Evolutionary conservation across 1,284 basidiomycete genomes (phyloP), one percentile per base, ranked within the genome.

Genomic region (Ganoderma lingzhi): DNA sequence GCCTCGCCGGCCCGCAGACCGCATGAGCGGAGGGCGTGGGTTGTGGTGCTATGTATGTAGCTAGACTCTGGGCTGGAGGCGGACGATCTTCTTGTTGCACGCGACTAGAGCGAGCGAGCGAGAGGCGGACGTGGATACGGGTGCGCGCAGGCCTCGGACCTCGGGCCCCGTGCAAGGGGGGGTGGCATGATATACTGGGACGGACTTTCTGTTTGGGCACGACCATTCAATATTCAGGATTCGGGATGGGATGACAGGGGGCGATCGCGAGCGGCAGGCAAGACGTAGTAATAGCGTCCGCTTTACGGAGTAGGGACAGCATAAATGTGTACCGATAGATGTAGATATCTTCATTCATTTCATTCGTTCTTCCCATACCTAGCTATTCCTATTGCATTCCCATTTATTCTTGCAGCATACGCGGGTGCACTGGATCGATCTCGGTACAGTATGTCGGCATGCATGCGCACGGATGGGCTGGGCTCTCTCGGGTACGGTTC

Each of bases 1-100:
- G 91, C 79, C 79, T 87, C 73, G 94, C 95, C 59, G 96, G 95
- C 58, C 96, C 96, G 42, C 80, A 68, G 72, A 58, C 58, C 5
- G 68, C 70, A 53, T 73, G 59, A 58, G 51, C 17, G 30, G 32
- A 48, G 37, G 4, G 35, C 23, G 23, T 23, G 23, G 23, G 23
- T 23, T 23, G 23, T 23, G 23, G 23, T 23, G 23, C 23, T 23
- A 23, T 23, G 23, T 23, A 23, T 23, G 23, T 23, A 23, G 23
- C 35, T 17, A 19, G 44, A 19, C 17, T 3, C 1, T 17, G 6
- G 6, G 17, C 17, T 14, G 42, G 14, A 2, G 42, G 42, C 19
- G 17, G 44, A 45, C 17, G 44, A 19, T 45, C 23, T 23, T 19
- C 44, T 19, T 45, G 44, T 14, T 45, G 44, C 44, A 45, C 44